Conservation (phyloP, 2,329 filamentous ascomycete species). For the Alternaria arborescens region DNA sequence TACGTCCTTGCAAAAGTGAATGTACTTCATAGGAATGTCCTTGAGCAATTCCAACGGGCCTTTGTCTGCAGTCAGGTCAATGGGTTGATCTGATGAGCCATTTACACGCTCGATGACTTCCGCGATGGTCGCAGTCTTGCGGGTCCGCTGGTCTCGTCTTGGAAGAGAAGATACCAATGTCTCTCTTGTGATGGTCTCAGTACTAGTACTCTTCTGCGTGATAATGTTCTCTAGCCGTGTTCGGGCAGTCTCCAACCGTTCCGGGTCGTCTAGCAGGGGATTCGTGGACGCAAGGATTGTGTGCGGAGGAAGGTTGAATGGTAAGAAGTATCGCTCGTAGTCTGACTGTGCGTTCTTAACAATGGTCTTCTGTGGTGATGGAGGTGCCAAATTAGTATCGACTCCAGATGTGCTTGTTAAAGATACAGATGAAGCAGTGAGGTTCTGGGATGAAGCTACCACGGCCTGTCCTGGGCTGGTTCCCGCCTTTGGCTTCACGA, state of each 20-base stretch:
- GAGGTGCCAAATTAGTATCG: constrained; percentile 39
- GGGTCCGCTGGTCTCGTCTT: constrained; percentile 21
- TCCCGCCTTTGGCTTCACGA: constrained; percentile 52
- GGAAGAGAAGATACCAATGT: constrained; percentile 31
- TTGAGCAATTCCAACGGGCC: constrained; percentile 58
- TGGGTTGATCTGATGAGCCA: constrained; percentile 52
- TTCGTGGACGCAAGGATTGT: constrained; percentile 72
- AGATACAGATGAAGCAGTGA: constrained; percentile 38
- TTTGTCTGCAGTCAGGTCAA: constrained; percentile 55
- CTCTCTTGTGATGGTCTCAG: constrained; percentile 25
- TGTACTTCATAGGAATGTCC: constrained; percentile 68
- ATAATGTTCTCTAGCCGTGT: constrained; percentile 40
- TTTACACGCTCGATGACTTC: constrained; percentile 57
- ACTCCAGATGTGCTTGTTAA: constrained; percentile 31
- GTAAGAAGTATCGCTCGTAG: constrained; percentile 73
- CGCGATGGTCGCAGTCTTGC: constrained; percentile 32
- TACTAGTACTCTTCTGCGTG: constrained; percentile 21
- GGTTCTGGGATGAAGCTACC: constrained; percentile 47
- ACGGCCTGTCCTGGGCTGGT: constrained; percentile 35
- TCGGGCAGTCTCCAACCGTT: constrained; percentile 37
- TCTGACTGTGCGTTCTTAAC: constrained; percentile 50
- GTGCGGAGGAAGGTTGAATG: constrained; percentile 80
- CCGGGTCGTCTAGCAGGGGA: constrained; percentile 39
- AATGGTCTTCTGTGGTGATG: constrained; percentile 46
- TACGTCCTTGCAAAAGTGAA: constrained; percentile 69